Conservation (phyloP, 345 rosid species). For the Durio zibethinus region DNA sequence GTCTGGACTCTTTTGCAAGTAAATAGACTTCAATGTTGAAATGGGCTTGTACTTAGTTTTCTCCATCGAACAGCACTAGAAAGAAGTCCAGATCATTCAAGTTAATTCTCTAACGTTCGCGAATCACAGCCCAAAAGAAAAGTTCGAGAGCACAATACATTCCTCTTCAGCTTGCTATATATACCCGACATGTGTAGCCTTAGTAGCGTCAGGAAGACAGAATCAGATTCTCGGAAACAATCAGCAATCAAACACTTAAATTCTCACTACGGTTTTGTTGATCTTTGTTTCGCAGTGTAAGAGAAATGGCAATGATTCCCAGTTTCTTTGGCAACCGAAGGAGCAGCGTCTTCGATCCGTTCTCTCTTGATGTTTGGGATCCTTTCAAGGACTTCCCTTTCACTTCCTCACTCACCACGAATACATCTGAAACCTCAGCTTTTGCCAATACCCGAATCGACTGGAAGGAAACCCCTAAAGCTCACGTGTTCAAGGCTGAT, state of each 20-base stretch:
- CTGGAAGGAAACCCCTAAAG: constrained; percentile 13
- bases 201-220: neutral
- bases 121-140: no score
- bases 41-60: no score
- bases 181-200: neutral
- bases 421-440: neutral
- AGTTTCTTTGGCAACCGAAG: constrained; percentile 4
- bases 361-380: neutral
- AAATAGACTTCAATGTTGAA: no score
- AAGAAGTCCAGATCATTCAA: neutral
- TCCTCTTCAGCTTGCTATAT: neutral
- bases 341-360: constrained; percentile 5
- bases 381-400: constrained; percentile 8
- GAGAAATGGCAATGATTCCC: neutral
- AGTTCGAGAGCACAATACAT: neutral
- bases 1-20: no score
- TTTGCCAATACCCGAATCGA: constrained; percentile 2
- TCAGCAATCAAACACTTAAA: neutral
- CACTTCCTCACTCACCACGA: neutral
- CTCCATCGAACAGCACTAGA: no score
- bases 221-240: neutral
- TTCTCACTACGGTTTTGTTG: neutral
- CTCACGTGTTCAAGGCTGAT: constrained; percentile 11
- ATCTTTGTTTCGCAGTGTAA: neutral
- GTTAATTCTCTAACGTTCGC: neutral